Conservation (phyloP, 2,329 filamentous ascomycete genomes). For the Stagonosporopsis chrysanthemi region DNA sequence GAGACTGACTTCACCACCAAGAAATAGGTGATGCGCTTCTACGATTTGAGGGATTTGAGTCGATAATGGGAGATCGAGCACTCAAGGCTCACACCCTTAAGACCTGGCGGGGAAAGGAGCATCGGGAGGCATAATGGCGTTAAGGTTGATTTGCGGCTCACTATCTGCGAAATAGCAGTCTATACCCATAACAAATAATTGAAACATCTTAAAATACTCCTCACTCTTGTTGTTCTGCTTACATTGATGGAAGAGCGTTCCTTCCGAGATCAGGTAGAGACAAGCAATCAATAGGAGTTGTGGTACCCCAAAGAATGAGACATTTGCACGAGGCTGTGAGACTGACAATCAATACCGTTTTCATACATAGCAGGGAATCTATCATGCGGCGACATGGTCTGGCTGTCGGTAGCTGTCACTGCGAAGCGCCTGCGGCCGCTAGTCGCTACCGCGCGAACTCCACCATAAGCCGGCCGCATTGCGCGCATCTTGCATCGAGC, state of each 20-base stretch:
- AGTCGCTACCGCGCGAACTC: slow-evolving; percentile 18
- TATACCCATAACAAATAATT: slow-evolving; percentile 8
- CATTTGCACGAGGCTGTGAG: neutral
- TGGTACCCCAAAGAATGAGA: neutral
- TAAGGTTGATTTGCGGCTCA: slow-evolving; percentile 1
- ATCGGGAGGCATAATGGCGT: slow-evolving; percentile 31
- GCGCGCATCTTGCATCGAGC: slow-evolving; percentile 36
- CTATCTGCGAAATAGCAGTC: slow-evolving; percentile 5
- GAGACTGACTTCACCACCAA: slow-evolving; percentile 90
- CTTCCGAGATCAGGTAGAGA: neutral
- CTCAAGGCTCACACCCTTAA: neutral
- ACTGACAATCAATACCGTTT: neutral
- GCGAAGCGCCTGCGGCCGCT: slow-evolving; percentile 12
- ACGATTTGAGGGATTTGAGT: neutral
- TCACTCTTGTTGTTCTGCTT: neutral
- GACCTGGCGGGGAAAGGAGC: slow-evolving; percentile 5
- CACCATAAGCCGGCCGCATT: slow-evolving; percentile 31
- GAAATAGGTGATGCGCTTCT: slow-evolving; percentile 41
- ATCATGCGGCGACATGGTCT: neutral
- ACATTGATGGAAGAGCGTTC: neutral
- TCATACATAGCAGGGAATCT: neutral
- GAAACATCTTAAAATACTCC: neutral
- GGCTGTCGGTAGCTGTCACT: slow-evolving; percentile 1
- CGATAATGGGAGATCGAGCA: neutral
- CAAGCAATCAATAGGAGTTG: neutral